Conservation (phyloP, 257 asterid species). For the Nicotiana benthamiana region DNA sequence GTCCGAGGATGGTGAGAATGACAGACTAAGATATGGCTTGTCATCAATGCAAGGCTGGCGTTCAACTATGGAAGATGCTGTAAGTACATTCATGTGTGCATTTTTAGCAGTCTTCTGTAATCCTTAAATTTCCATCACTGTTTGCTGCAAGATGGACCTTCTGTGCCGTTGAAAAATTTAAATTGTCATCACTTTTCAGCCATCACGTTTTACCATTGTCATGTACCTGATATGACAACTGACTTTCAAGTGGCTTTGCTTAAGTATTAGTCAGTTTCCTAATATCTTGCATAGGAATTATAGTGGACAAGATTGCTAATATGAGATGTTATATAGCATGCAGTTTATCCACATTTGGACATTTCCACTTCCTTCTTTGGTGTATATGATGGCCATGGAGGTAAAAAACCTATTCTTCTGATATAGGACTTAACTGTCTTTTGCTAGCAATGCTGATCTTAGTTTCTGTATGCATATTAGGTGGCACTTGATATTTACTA, state of each 20-base stretch:
- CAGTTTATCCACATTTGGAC: conserved; percentile 73
- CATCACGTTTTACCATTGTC: background rate
- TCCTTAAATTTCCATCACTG: background rate
- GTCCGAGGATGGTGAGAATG: conserved; percentile 78
- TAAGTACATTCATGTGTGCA: conserved; percentile 28
- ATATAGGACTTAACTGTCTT: background rate
- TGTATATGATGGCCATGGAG: conserved; percentile 99
- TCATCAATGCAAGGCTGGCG: conserved; percentile 99
- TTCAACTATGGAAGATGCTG: conserved; percentile 93
- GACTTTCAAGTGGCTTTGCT: background rate
- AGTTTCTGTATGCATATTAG: background rate
- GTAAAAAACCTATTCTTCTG: conserved; percentile 32
- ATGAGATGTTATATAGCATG: conserved; percentile 64
- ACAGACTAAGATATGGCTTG: conserved; percentile 63
- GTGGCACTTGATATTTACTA: background rate
- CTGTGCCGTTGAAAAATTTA: background rate
- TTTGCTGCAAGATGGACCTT: background rate
- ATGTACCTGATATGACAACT: background rate
- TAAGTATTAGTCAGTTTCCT: background rate
- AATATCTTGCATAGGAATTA: background rate
- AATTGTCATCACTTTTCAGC: conserved; percentile 5
- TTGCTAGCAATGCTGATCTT: background rate
- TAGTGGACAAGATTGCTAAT: conserved; percentile 16
- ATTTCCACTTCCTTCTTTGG: conserved; percentile 79
- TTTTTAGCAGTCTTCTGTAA: background rate